Evolutionary conservation across 2,329 filamentous ascomycete genomes (phyloP), one percentile per base, ranked within the genome.

Genomic region (Tolypocladium ovalisporum): DNA sequence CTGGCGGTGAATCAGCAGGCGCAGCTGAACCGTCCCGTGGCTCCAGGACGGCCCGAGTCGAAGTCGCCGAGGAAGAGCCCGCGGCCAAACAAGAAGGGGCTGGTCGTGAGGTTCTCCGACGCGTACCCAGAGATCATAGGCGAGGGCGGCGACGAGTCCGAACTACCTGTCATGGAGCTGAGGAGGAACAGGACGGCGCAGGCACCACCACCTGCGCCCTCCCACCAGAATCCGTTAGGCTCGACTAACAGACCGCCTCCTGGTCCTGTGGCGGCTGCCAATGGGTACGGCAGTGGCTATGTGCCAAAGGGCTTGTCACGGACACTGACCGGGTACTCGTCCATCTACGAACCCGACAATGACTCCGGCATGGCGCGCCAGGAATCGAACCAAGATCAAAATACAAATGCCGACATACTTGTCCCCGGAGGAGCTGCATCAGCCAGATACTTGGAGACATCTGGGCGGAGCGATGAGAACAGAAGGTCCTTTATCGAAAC

Each of bases 61-160:
- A 72, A 70, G 61, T 77, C 76, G 49, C 73, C 76, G 17, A 71
- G 68, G 54, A 71, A 69, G 64, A 79, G 74, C 61, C 74, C 77
- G 34, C 74, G 73, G 27, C 73, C 73, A 29, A 76, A 73, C 54
- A 83, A 80, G 67, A 89, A 89, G 70, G 87, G 87, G 12, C 75
- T 94, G 60, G 76, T 76, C 5, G 92, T 97, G 39, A 83, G 79
- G 57, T 97, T 97, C 66, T 81, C 80, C 55, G 84, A 89, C 63
- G 80, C 79, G 12, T 78, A 80, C 56, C 91, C 92, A 8, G 87
- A 90, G 52, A 73, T 96, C 60, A 97, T 97, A 66, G 93, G 93
- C 52, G 87, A 93, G 71, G 93, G 93, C 58, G 93, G 93, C 37
- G 93, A 97, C 66, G 91, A 96, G 70, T 87, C 88, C 56, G 85